A percentile compares a stretch with the other conserved stretches of the same genome.
Evolutionary conservation across 345 rosid species (phyloP).

Genomic region (Orychophragmus violaceus): DNA sequence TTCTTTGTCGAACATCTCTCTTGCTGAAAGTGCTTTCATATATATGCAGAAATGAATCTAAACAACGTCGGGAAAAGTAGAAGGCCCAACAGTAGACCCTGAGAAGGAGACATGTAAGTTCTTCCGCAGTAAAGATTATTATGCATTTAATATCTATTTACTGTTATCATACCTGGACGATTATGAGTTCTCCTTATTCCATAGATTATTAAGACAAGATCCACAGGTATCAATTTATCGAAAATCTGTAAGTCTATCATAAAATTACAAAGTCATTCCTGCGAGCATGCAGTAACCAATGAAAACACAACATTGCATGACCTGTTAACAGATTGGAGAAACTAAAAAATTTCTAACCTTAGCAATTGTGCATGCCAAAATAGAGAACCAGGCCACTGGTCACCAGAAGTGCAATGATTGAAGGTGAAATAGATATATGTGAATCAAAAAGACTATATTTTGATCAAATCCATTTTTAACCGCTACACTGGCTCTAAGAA

Average conservation of each 20-base stretch:
- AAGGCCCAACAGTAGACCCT: constrained; percentile 86
- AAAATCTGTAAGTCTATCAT: constrained; percentile 50
- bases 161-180: constrained; percentile 56
- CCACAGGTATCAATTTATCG: constrained; percentile 36
- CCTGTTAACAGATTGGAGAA: no score
- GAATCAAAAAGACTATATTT: no score
- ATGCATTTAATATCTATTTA: neutral
- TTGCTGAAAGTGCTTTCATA: constrained; percentile 24
- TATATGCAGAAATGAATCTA: constrained; percentile 39
- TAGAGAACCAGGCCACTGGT: constrained; percentile 83
- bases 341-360: constrained; percentile 47
- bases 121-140: no score
- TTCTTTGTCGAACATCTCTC: no score
- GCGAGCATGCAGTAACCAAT: neutral
- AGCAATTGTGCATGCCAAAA: constrained; percentile 54
- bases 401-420: constrained; percentile 66
- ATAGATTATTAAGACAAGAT: constrained; percentile 41
- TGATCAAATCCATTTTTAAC: no score
- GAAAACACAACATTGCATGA: no score
- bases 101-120: constrained; percentile 16
- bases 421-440: no score
- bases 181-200: constrained; percentile 55
- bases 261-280: no score
- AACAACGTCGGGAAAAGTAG: constrained; percentile 59
- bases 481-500: no score